Percentiles rank a stretch among this genome's conserved stretches.
These are phyloP conservation scores for Thamnidium elegans DNA, from an alignment of 192 early-diverging fungal genomes.

Conservation along the genomic window DNA sequence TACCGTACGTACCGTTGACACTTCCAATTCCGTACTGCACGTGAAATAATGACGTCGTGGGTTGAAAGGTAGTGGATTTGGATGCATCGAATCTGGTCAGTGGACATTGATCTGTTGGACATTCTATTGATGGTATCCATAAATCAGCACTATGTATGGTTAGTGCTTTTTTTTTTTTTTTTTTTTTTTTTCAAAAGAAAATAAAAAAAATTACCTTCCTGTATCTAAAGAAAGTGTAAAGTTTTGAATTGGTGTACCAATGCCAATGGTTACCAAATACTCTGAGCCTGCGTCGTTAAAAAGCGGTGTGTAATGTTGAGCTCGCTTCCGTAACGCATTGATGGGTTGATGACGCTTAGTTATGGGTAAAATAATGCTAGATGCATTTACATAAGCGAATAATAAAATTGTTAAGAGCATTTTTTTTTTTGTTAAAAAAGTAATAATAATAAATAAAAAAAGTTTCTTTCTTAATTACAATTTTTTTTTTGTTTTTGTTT, in stretches of 20 bases:
- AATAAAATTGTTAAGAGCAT: too few species aligned
- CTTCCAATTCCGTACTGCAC: conserved; percentile 32
- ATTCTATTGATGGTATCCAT: conserved; percentile 26
- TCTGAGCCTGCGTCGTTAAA: conserved; percentile 29
- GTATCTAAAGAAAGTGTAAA: conserved; percentile 30
- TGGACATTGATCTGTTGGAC: conserved; percentile 12
- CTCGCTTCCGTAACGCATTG: not conserved
- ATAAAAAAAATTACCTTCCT: too few species aligned
- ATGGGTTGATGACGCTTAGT: too few species aligned
- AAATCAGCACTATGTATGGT: conserved; percentile 23
- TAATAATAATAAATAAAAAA: too few species aligned
- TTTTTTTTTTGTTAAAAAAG: too few species aligned
- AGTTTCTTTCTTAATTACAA: too few species aligned
- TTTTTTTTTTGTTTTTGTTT: too few species aligned
- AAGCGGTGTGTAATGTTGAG: not conserved
- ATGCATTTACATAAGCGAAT: too few species aligned
- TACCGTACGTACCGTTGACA: conserved; percentile 19
- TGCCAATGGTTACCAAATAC: conserved; percentile 17
- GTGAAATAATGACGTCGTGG: conserved; percentile 4
- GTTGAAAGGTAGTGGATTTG: conserved; percentile 25
- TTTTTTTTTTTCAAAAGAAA: too few species aligned
- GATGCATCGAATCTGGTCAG: conserved; percentile 18
- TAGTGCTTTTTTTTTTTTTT: conserved; percentile 5
- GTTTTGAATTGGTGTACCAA: conserved; percentile 29
- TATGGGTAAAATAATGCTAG: too few species aligned